These are phyloP conservation scores for Aureobasidium zeae DNA, from an alignment of 2,329 filamentous ascomycete species.

Conservation along the genomic window DNA sequence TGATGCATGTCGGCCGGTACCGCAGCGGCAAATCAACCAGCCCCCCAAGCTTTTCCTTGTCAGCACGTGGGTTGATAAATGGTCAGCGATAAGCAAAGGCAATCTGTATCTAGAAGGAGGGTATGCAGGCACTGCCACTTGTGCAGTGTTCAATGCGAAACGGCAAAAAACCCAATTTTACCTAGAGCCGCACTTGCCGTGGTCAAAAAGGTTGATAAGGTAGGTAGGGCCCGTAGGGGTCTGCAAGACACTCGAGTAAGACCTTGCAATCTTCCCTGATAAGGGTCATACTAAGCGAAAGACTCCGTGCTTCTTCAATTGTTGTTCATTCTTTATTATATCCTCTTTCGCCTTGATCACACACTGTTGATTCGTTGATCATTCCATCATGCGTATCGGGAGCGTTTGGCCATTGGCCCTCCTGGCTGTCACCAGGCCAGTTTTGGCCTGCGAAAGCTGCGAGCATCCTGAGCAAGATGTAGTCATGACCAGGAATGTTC, in stretches of 20 bases:
- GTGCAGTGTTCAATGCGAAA: slow-evolving; percentile 6
- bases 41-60: background rate
- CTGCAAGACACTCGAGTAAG: too few relatives aligned
- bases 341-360: background rate
- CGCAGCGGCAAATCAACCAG: too few relatives aligned
- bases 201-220: slow-evolving; percentile 1
- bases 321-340: too few relatives aligned
- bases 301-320: background rate
- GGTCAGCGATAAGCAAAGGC: slow-evolving; percentile 12
- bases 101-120: slow-evolving; percentile 3
- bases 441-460: slow-evolving; percentile 30
- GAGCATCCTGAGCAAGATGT: slow-evolving; percentile 34
- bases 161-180: slow-evolving; percentile 5
- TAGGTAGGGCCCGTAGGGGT: too few relatives aligned
- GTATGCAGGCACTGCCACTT: background rate
- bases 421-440: background rate
- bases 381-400: background rate
- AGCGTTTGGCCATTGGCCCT: slow-evolving; percentile 1
- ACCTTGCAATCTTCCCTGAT: too few relatives aligned
- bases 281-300: background rate
- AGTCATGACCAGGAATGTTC: slow-evolving; percentile 33
- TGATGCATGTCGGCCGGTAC: too few relatives aligned
- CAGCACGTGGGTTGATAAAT: slow-evolving; percentile 11
- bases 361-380: background rate
- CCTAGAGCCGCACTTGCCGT: background rate